A percentile compares a stretch with the other conserved stretches of the same genome.
These are phyloP conservation scores for Biancaea sappan DNA, from an alignment of 306 rosid species.

Conservation along the genomic window DNA sequence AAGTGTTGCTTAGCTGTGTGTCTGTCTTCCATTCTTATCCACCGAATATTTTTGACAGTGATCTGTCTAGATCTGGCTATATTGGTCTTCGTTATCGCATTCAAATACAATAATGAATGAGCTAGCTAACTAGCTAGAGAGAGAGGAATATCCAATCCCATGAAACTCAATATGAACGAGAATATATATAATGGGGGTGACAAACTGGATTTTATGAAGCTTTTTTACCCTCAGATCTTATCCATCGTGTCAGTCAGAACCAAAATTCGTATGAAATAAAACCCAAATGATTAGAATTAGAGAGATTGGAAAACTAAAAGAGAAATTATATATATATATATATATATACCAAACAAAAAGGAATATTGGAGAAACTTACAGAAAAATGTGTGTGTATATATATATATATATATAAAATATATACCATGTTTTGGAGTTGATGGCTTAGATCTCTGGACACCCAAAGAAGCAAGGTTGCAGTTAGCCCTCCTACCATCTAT, in stretches of 20 bases:
- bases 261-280: not conserved
- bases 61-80: not conserved
- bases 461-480: constrained; percentile 98
- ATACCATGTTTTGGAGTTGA: constrained; percentile 92
- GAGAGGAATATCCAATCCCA: constrained; percentile 52
- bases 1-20: constrained; percentile 12
- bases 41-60: constrained; percentile 43
- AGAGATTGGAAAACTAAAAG: not conserved
- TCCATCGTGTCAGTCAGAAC: constrained; percentile 33
- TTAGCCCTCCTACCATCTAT: constrained; percentile 96
- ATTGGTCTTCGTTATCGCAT: constrained; percentile 5
- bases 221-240: constrained; percentile 43
- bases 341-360: not conserved
- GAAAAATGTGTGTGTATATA: no score
- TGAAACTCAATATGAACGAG: constrained; percentile 11
- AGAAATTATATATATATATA: no score
- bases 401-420: not conserved
- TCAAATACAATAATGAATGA: constrained; percentile 26
- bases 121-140: not conserved
- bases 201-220: constrained; percentile 36
- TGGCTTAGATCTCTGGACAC: constrained; percentile 99
- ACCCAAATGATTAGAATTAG: constrained; percentile 17
- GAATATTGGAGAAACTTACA: no score
- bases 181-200: constrained; percentile 14
- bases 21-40: constrained; percentile 42